Percentiles rank a stretch among this genome's conserved stretches.
These are phyloP conservation scores for Gracilaria vermiculophylla DNA, from an alignment of 23 red algal genomes.

Conservation along the genomic window DNA sequence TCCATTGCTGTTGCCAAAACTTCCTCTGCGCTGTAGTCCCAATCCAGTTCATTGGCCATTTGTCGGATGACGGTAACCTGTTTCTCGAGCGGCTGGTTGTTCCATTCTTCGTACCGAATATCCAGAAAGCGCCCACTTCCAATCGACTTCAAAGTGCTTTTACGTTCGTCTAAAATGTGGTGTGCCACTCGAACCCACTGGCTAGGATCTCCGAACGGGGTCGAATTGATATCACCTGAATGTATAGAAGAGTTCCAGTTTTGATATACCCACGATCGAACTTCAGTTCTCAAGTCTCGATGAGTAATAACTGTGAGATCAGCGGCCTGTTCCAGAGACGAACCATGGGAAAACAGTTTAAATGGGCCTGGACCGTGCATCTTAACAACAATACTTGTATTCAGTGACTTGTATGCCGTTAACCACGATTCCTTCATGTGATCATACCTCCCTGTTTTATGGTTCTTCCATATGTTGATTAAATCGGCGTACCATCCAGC, in stretches of 20 bases:
- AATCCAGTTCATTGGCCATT: constrained; percentile 18
- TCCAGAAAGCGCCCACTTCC: constrained; percentile 38
- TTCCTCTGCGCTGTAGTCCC: constrained; percentile 20
- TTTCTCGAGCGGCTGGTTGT: neutral
- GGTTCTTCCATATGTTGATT: constrained; percentile 41
- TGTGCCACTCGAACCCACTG: constrained; percentile 51
- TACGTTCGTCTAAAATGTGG: constrained; percentile 23
- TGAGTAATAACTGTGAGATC: constrained; percentile 49
- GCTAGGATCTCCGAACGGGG: constrained; percentile 27
- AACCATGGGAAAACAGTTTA: constrained; percentile 51
- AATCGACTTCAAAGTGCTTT: constrained; percentile 37
- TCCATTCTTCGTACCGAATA: constrained; percentile 56
- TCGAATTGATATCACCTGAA: constrained; percentile 19
- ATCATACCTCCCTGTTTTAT: constrained; percentile 15
- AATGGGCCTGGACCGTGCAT: constrained; percentile 59
- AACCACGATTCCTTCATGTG: constrained; percentile 43
- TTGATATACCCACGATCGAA: constrained; percentile 49
- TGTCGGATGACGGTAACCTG: constrained; percentile 21
- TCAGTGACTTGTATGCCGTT: constrained; percentile 27
- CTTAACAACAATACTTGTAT: constrained; percentile 38
- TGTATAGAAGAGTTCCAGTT: constrained; percentile 53
- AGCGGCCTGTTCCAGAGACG: constrained; percentile 1
- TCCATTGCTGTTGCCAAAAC: constrained; percentile 34
- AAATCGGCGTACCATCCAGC: constrained; percentile 59
- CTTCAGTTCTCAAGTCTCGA: constrained; percentile 39